Evolutionary conservation across 805 yeast genomes (phyloP).

Genomic region (Schwanniomyces yamadae): DNA sequence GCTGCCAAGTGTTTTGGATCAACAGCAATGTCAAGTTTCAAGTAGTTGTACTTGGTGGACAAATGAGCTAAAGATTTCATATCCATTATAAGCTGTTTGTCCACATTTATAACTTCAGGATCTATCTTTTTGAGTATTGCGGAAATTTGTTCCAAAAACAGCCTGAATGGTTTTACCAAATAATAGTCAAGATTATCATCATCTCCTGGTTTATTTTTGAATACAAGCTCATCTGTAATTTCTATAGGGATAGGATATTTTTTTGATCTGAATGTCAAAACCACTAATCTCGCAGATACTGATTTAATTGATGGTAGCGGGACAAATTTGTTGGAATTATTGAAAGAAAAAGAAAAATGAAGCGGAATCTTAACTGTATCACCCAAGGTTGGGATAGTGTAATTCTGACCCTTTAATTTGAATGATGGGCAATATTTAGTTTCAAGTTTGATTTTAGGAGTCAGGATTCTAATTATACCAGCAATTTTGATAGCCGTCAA

Average conservation of each 20-base stretch:
- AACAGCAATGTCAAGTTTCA: constrained; percentile 18
- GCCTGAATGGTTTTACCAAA: constrained; percentile 25
- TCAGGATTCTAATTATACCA: constrained; percentile 13
- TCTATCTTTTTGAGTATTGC: constrained; percentile 22
- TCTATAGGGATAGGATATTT: constrained; percentile 38
- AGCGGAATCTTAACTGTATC: constrained; percentile 32
- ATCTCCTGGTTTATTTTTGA: constrained; percentile 33
- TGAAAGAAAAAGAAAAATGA: constrained; percentile 19
- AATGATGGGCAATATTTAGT: constrained; percentile 24
- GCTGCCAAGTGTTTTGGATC: constrained; percentile 17
- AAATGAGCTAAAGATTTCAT: constrained; percentile 25
- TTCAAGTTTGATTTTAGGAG: constrained; percentile 17
- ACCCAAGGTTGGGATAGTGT: not conserved
- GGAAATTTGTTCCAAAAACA: constrained; percentile 18
- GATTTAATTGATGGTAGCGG: constrained; percentile 21
- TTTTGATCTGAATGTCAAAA: constrained; percentile 29
- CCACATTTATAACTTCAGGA: constrained; percentile 24
- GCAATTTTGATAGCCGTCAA: constrained; percentile 11
- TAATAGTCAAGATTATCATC: constrained; percentile 33
- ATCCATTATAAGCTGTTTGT: constrained; percentile 30
- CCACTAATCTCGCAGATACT: constrained; percentile 29
- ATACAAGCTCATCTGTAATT: constrained; percentile 34
- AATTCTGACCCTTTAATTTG: constrained; percentile 13
- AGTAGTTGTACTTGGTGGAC: constrained; percentile 24
- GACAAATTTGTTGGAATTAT: constrained; percentile 1